A percentile compares a stretch with the other conserved stretches of the same genome.
These are phyloP conservation scores for Nemania abortiva DNA, from an alignment of 2,329 filamentous ascomycete species.

Conservation along the genomic window DNA sequence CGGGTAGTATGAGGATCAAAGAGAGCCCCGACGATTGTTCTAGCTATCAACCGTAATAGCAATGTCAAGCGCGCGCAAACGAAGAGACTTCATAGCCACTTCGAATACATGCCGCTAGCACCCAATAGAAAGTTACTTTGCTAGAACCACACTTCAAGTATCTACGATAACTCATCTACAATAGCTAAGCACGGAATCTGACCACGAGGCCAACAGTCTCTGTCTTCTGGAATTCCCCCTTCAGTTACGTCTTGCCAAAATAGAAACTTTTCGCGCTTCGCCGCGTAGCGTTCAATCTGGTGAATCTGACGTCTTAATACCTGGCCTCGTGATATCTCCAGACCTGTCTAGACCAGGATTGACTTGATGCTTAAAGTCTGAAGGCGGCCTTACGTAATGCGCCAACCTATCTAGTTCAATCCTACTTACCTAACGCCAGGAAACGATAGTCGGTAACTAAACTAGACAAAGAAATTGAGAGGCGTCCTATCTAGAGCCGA, in stretches of 20 bases:
- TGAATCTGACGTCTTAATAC: neutral
- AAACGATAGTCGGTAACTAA: neutral
- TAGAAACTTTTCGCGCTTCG: neutral
- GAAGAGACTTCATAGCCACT: neutral
- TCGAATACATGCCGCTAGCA: neutral
- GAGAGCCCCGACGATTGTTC: constrained; percentile 67
- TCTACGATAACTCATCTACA: neutral
- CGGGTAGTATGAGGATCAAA: constrained; percentile 66
- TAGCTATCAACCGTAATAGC: neutral
- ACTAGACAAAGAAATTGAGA: constrained; percentile 8
- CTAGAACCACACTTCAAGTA: neutral
- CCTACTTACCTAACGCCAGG: neutral
- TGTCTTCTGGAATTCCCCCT: neutral
- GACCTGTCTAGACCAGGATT: neutral
- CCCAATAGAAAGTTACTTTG: neutral
- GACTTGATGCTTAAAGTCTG: neutral
- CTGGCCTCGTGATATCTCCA: neutral
- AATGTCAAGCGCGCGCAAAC: too few species aligned
- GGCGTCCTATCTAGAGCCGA: constrained; percentile 8
- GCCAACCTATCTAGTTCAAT: neutral
- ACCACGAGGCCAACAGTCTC: neutral
- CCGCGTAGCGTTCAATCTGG: neutral
- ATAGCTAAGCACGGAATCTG: neutral
- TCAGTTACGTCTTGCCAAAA: neutral
- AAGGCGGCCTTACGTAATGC: neutral